phyloP scores from a whole-genome alignment of 2,329 filamentous ascomycete genomes.

The Pestalotiopsis sp. region DNA sequence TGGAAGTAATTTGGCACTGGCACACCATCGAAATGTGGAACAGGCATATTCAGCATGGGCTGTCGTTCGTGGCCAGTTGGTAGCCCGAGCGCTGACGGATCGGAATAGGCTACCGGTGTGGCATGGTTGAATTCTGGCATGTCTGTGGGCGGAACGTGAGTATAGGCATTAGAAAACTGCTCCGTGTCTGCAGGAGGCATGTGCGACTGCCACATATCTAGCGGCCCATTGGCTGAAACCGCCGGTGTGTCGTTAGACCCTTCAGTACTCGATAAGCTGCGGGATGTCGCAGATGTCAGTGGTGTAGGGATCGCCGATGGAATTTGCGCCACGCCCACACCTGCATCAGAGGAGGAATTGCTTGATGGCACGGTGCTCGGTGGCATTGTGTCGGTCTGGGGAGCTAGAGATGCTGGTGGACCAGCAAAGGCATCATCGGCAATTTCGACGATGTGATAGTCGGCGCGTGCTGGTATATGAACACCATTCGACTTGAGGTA shows the following conservation, averaged over 20 bases:
- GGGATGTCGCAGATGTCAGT: background rate
- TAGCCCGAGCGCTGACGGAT: background rate
- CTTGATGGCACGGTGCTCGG: background rate
- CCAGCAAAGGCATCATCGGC: conserved; percentile 42
- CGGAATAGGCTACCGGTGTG: background rate
- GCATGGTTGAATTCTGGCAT: background rate
- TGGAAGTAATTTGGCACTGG: background rate
- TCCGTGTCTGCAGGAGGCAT: background rate
- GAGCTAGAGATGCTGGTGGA: background rate
- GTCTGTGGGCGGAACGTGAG: background rate
- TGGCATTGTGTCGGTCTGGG: background rate
- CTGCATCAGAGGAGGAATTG: background rate
- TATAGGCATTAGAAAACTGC: background rate
- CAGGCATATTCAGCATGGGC: background rate
- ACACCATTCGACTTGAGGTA: conserved; percentile 70
- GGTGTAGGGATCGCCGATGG: background rate
- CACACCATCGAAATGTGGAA: background rate
- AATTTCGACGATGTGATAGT: conserved; percentile 64
- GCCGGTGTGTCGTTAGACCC: conserved; percentile 12
- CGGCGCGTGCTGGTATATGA: conserved; percentile 60
- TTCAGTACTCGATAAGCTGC: background rate
- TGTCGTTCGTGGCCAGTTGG: background rate
- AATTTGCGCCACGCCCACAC: background rate
- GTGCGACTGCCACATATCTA: background rate
- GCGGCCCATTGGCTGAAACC: conserved; percentile 7